Evolutionary conservation across 441 rosid species (phyloP).

Genomic region (Mallotus japonicus): DNA sequence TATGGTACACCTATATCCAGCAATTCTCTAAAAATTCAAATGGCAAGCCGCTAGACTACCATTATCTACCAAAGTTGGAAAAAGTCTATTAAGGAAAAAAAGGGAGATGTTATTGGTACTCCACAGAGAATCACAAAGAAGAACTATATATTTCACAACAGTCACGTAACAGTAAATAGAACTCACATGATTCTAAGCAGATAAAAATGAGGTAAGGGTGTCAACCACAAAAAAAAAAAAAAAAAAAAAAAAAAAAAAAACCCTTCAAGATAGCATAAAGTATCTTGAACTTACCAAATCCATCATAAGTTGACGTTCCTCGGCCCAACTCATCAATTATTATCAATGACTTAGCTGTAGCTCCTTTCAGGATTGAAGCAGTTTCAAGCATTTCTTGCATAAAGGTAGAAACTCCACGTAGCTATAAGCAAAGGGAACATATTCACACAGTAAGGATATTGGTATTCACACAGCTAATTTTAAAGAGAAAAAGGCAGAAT

Average conservation of each 20-base stretch:
- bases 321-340: conserved; percentile 98
- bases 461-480: neutral
- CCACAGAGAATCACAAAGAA: neutral
- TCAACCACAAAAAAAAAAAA: conserved; percentile 7
- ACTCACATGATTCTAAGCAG: neutral
- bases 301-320: conserved; percentile 98
- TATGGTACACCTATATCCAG: neutral
- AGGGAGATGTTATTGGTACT: too few species aligned
- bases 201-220: neutral
- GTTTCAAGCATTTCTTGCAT: conserved; percentile 99
- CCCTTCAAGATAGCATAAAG: conserved; percentile 6
- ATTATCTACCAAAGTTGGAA: conserved; percentile 7
- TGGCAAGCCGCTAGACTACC: neutral
- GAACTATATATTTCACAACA: neutral
- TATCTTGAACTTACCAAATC: conserved; percentile 66
- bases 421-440: conserved; percentile 40
- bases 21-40: conserved; percentile 7
- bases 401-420: conserved; percentile 91
- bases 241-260: neutral
- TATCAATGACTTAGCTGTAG: conserved; percentile 80
- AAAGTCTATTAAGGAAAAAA: neutral
- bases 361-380: conserved; percentile 95
- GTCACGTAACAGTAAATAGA: conserved; percentile 1
- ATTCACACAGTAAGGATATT: neutral
- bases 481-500: neutral